Base-by-base conservation (phyloP, 352 stramenopile genomes). In the Phytophthora lateralis region DNA sequence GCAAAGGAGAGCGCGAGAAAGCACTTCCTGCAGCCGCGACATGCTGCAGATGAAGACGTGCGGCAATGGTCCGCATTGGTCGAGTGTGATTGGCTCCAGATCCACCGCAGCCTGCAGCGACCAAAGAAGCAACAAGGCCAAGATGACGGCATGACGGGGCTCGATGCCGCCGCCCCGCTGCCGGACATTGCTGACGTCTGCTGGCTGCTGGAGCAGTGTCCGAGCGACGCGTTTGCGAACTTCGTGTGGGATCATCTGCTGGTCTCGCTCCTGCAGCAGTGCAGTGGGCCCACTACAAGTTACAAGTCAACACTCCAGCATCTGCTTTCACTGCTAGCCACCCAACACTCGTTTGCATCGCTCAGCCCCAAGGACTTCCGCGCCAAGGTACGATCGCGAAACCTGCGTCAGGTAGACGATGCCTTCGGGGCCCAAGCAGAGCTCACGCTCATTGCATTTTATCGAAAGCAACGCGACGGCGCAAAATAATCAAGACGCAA, bases 171-270 rank as follows among this genome's bases (percentile, higher is more conserved):
- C n/a, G 18, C 6, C 17, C 43, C 39, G 1, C n/a, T 73, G 29
- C 74, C 75, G 6, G 18, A 54, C 14, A 26, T 68, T 6, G 24
- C 47, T 0, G 62, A 71, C 37, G 39, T 86, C 26, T 69, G 67
- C 46, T 70, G 66, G 39, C 29, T 82, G 11, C 46, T 89, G 9
- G 39, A 84, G 26, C 63, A 76, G 4, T 82, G 70, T 11, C 57
- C n/a, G 8, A 85, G 76, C 38, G 74, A 80, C 39, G 72, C 64
- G 1, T 68, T 85, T 21, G 66, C 52, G 2, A 35, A 32, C 3
- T 88, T 91, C 37, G 67, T 88, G 9, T 91, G 82, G 82, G 58
- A 73, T 32, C 55, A 77, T 38, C 51, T 91, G 26, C 60, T 91
- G 1, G 32, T 76, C 0, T 18, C 56, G 10, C 53, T 87, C 0